Base-by-base conservation (phyloP, 2,329 filamentous ascomycete genomes). In the Gliomastix tumulicola region DNA sequence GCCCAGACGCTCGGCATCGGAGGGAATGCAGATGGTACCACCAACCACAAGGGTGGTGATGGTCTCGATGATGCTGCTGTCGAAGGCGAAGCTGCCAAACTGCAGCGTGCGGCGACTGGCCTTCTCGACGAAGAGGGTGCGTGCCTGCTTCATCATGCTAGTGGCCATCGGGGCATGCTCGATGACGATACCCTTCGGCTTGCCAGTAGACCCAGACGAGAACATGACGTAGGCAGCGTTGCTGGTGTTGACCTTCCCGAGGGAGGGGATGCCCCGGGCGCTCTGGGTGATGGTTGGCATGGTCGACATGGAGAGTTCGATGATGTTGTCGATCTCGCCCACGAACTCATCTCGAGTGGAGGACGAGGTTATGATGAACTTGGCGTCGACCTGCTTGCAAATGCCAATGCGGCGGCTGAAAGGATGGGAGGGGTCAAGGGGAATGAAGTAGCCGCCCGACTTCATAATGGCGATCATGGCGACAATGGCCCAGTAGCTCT, bases 91-190 rank as follows among this genome's bases (percentile, higher is more conserved):
- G 19, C 33, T 38, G 15, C 33, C 32, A 22, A 44, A 44, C 15
- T 42, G 17, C 37, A 43, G 8, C 34, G 42, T 2, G 42, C 41
- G 36, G 36, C 39, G n/a, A n/a, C n/a, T n/a, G n/a, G 15, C 21
- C 20, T 31, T 57, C 63, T 38, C 72, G 71, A 38, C 30, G 35
- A 21, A 32, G 16, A 38, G n/a, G n/a, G n/a, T n/a, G n/a, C n/a
- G n/a, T n/a, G n/a, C n/a, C n/a, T n/a, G n/a, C n/a, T 25, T 19
- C 16, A 11, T 20, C 6, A 21, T 21, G 19, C 25, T 31, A 10
- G 25, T 31, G 30, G 27, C 12, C 7, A 22, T 22, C 12, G 20
- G 9, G 12, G 11, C 7, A 21, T 21, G 35, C 16, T 16, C 21
- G 4, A 36, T 8, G n/a, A 25, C n/a, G 19, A 40, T 27, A n/a